phyloP scores from a whole-genome alignment of 2,329 filamentous ascomycete genomes.

The Fusarium sp. region DNA sequence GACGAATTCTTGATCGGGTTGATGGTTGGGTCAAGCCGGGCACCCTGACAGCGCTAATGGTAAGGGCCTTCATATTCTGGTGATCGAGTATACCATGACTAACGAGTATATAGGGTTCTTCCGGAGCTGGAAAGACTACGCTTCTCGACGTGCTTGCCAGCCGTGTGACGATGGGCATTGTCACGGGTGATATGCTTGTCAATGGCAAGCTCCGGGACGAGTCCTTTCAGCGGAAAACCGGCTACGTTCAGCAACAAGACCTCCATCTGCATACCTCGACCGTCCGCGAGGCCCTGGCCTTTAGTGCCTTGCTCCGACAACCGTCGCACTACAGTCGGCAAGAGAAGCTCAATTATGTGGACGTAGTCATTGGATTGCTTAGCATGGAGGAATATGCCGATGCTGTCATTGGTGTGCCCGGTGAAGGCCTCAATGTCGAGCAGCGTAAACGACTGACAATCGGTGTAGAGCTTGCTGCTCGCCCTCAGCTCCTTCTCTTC shows the following conservation, averaged over 20 bases:
- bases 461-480: background rate
- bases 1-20: background rate
- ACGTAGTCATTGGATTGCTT: background rate
- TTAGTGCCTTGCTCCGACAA: background rate
- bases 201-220: background rate
- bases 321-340: background rate
- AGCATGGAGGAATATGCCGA: background rate
- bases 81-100: conserved; percentile 82
- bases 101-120: conserved; percentile 70
- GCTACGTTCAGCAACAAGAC: background rate
- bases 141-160: background rate
- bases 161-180: background rate
- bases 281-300: background rate
- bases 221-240: background rate
- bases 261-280: background rate
- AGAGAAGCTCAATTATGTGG: background rate
- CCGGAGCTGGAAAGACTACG: background rate
- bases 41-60: background rate
- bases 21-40: background rate
- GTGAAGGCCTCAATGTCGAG: background rate
- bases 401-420: background rate
- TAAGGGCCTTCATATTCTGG: background rate
- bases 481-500: background rate
- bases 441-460: background rate
- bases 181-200: background rate